Evolutionary conservation across 345 rosid genomes (phyloP), one percentile per base, ranked within the genome.

Genomic region (Camelina laxa): DNA sequence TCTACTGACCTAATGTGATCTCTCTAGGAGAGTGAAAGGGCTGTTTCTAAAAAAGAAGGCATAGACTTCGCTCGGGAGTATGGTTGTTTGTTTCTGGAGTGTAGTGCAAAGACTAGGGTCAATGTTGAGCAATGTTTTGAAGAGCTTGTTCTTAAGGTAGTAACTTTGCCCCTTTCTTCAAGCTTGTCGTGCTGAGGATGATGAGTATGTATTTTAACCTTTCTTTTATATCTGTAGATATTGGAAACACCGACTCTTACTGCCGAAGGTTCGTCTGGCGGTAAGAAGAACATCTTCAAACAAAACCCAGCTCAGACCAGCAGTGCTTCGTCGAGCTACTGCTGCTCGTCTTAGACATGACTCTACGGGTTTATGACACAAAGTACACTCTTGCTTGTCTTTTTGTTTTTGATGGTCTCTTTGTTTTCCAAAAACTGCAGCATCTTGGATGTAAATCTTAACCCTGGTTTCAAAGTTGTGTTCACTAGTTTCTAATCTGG

Each of bases 101-200:
- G 99, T 70, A 95, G 99, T 31, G 97, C 99, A 15, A 95, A 92
- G 82, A 90, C 99, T 30, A 86, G 90, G 4, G 86, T 85, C 31
- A 95, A 95, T 64, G 99, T 95, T 27, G 90, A 95, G 69, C 97
- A 90, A 57, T 90, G 97, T 79, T 95, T 88, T n/a, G 97, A 95
- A 80, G 99, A 95, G 86, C 97, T 95, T 73, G 99, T 89, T 81
- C 76, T 89, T 44, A 92, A 92, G 99, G 99, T 88, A 65, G 17
- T 21, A 19, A 51, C 7, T 24, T 11, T 2, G 1, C 45, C 4
- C 3, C 11, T 27, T 6, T 19, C 4, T 41, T 50, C 27, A 7
- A 69, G 65, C 16, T 61, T 19, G 27, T 63, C 14, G 15, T 11
- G 2, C 1, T 35, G 59, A 35, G n/a, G 51, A 20, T 17, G 30